These are phyloP conservation scores for Phialophora macrospora DNA, from an alignment of 2,329 filamentous ascomycete species.

Conservation along the genomic window DNA sequence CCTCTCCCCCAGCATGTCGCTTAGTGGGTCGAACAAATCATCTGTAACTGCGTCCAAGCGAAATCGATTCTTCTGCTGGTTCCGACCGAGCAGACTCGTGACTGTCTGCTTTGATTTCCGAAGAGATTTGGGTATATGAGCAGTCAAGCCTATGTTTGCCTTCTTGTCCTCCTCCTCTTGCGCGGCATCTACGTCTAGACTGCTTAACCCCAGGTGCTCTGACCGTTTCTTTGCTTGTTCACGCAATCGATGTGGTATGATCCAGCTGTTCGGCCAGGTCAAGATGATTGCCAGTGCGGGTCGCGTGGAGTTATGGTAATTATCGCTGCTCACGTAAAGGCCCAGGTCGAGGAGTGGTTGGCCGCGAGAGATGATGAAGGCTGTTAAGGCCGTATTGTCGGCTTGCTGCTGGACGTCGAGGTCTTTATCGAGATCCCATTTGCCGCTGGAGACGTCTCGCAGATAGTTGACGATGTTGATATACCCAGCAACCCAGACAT, in stretches of 20 bases:
- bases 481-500: constrained; percentile 59
- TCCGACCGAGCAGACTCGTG: constrained; percentile 64
- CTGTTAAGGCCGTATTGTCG: constrained; percentile 55
- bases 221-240: constrained; percentile 72
- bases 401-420: constrained; percentile 52
- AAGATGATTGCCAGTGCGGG: constrained; percentile 81
- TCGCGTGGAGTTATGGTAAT: constrained; percentile 78
- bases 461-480: constrained; percentile 60
- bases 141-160: constrained; percentile 45
- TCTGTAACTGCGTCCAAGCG: constrained; percentile 73
- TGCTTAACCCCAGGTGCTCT: constrained; percentile 70
- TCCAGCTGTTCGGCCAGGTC: constrained; percentile 86
- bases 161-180: constrained; percentile 48
- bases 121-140: constrained; percentile 54
- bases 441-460: constrained; percentile 51
- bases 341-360: constrained; percentile 80
- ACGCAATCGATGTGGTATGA: constrained; percentile 74
- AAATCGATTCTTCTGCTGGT: constrained; percentile 75
- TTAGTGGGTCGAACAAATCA: constrained; percentile 73
- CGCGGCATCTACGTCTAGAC: constrained; percentile 65
- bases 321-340: constrained; percentile 86
- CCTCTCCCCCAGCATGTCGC: constrained; percentile 63
- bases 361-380: constrained; percentile 76
- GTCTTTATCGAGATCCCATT: constrained; percentile 55
- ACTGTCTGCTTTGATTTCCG: constrained; percentile 64